Conservation (phyloP, 2,329 filamentous ascomycete species). For the Fusarium algeriense region DNA sequence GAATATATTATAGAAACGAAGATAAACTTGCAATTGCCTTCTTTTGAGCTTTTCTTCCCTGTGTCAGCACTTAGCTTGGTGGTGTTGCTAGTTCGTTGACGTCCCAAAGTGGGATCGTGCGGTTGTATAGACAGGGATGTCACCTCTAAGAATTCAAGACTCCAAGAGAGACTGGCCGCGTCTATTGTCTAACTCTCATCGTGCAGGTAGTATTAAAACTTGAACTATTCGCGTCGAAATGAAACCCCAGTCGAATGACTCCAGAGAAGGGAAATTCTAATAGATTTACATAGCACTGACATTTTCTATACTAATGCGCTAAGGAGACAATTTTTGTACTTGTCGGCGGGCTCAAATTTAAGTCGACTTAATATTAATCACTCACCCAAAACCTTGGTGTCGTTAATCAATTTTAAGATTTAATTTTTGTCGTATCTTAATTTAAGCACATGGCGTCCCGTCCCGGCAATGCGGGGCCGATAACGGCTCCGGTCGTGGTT, state of each 20-base stretch:
- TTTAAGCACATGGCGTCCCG: constrained; percentile 6
- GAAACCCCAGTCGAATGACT: too few relatives aligned
- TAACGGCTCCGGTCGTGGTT: constrained; percentile 8
- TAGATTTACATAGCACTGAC: not conserved
- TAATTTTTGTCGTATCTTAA: not conserved
- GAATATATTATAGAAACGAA: not conserved
- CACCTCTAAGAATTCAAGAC: not conserved
- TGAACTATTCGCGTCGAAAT: not conserved
- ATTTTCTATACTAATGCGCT: not conserved
- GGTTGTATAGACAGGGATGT: constrained; percentile 20
- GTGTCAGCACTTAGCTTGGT: constrained; percentile 23
- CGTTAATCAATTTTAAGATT: not conserved
- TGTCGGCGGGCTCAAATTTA: not conserved
- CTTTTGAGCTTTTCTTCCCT: constrained; percentile 5
- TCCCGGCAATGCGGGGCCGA: constrained; percentile 25
- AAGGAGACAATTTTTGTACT: not conserved
- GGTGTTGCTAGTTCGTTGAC: constrained; percentile 29
- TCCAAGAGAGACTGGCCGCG: not conserved
- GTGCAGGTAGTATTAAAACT: too few relatives aligned
- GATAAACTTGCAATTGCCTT: not conserved
- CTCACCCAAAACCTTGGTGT: not conserved
- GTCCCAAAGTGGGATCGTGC: constrained; percentile 27
- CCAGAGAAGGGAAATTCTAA: not conserved
- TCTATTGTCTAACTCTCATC: not conserved
- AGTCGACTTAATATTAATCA: not conserved